A percentile compares a stretch with the other conserved stretches of the same genome.
phyloP scores from a whole-genome alignment of 768 basidiomycete genomes.

The Pisolithus albus region DNA sequence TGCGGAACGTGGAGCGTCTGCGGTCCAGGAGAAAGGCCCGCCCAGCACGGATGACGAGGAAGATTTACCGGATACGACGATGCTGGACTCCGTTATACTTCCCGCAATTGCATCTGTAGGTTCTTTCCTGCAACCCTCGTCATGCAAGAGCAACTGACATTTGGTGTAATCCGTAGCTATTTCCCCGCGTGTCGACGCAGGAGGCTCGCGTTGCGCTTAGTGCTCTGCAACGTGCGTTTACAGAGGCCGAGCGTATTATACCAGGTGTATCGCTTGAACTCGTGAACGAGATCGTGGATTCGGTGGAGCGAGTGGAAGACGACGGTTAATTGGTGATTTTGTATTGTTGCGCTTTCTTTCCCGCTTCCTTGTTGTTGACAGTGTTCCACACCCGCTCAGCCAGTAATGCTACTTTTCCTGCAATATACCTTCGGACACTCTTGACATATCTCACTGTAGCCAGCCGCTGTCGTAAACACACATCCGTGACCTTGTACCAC shows the following conservation, averaged over 20 bases:
- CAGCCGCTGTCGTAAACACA: constrained; percentile 12
- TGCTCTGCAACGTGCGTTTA: constrained; percentile 84
- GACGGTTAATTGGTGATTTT: constrained; percentile 33
- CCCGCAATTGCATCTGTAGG: constrained; percentile 94
- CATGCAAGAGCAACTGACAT: constrained; percentile 2
- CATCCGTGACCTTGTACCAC: constrained; percentile 5
- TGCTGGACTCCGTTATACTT: constrained; percentile 91
- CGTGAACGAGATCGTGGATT: constrained; percentile 90
- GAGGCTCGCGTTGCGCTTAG: constrained; percentile 84
- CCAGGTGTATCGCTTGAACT: constrained; percentile 92
- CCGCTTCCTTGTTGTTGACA: constrained; percentile 11
- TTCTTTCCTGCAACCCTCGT: constrained; percentile 4
- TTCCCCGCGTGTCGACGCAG: constrained; percentile 87
- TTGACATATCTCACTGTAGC: constrained; percentile 2
- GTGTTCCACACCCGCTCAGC: constrained; percentile 14
- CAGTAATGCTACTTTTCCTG: background rate
- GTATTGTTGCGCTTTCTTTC: constrained; percentile 10
- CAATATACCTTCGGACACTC: background rate
- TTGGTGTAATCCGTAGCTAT: constrained; percentile 51
- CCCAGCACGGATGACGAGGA: constrained; percentile 44
- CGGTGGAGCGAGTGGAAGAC: constrained; percentile 85
- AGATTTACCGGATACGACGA: constrained; percentile 71
- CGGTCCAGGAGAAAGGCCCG: constrained; percentile 28
- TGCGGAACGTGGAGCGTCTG: constrained; percentile 37
- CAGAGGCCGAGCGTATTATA: constrained; percentile 91